These are phyloP conservation scores for Mallotus japonicus DNA, from an alignment of 441 rosid genomes.

Conservation along the genomic window DNA sequence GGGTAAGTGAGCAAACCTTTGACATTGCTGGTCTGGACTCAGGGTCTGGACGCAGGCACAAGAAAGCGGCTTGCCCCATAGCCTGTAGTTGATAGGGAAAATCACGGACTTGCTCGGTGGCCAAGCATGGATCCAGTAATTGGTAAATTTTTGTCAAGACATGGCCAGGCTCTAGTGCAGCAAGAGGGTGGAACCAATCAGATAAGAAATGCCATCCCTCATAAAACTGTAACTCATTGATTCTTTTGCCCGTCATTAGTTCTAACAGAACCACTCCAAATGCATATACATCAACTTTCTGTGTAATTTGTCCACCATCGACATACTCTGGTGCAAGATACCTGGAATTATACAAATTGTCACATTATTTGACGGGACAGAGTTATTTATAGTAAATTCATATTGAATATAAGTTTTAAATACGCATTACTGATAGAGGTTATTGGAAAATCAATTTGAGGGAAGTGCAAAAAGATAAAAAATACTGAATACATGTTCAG, in stretches of 20 bases:
- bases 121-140: slow-evolving; percentile 51
- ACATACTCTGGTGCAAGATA: slow-evolving; percentile 64
- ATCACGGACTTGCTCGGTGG: slow-evolving; percentile 27
- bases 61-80: slow-evolving; percentile 48
- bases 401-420: background rate
- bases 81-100: slow-evolving; percentile 47
- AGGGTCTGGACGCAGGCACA: slow-evolving; percentile 56
- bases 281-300: slow-evolving; percentile 62
- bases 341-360: slow-evolving; percentile 34
- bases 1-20: slow-evolving; percentile 38
- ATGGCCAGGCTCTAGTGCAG: slow-evolving; percentile 36
- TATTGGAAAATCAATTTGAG: slow-evolving; percentile 4
- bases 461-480: background rate
- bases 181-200: slow-evolving; percentile 46
- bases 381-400: background rate
- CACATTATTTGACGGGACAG: background rate
- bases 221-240: slow-evolving; percentile 37
- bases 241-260: slow-evolving; percentile 56
- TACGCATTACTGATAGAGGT: background rate
- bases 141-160: slow-evolving; percentile 29
- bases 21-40: slow-evolving; percentile 69
- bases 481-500: background rate
- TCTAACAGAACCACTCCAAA: slow-evolving; percentile 67
- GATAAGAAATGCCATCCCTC: slow-evolving; percentile 38
- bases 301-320: slow-evolving; percentile 45